Evolutionary conservation across 768 basidiomycete species (phyloP).

Genomic region (Cantharellus cinnabarinus): DNA sequence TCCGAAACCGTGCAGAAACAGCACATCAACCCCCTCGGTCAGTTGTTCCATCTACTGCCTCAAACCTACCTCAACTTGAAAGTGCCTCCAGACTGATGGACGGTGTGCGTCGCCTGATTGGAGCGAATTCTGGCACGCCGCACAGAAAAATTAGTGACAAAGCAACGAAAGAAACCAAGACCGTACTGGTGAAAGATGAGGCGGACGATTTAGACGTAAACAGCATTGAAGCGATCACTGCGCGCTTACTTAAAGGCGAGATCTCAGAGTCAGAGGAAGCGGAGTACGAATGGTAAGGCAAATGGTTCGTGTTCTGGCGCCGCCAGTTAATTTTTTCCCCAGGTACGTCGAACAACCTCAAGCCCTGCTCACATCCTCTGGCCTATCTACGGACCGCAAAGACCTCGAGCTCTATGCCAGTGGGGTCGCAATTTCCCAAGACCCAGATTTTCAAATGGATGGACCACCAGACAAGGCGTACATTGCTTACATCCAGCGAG

Average conservation of each 20-base stretch:
- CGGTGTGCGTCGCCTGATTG: constrained; percentile 62
- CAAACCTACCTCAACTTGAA: neutral
- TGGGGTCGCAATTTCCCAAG: constrained; percentile 18
- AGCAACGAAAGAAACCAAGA: constrained; percentile 18
- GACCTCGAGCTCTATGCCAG: constrained; percentile 36
- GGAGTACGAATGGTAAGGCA: constrained; percentile 49
- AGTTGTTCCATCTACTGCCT: neutral
- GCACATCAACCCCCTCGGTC: constrained; percentile 18
- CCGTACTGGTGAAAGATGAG: constrained; percentile 16
- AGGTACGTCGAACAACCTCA: constrained; percentile 63
- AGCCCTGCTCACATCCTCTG: constrained; percentile 38
- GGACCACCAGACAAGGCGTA: constrained; percentile 7
- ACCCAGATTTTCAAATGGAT: neutral
- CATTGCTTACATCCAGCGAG: constrained; percentile 10
- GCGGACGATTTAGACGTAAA: constrained; percentile 9
- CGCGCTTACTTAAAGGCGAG: constrained; percentile 34
- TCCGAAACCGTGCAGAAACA: constrained; percentile 28
- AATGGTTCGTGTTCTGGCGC: neutral
- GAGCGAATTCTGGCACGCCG: constrained; percentile 23
- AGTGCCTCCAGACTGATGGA: constrained; percentile 39
- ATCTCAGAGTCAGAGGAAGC: constrained; percentile 43
- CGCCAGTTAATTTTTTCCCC: neutral
- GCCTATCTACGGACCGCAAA: constrained; percentile 31
- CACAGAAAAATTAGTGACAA: constrained; percentile 23
- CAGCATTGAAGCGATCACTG: constrained; percentile 40